Conservation (phyloP, 352 stramenopile species). For the Phytophthora melonis region DNA sequence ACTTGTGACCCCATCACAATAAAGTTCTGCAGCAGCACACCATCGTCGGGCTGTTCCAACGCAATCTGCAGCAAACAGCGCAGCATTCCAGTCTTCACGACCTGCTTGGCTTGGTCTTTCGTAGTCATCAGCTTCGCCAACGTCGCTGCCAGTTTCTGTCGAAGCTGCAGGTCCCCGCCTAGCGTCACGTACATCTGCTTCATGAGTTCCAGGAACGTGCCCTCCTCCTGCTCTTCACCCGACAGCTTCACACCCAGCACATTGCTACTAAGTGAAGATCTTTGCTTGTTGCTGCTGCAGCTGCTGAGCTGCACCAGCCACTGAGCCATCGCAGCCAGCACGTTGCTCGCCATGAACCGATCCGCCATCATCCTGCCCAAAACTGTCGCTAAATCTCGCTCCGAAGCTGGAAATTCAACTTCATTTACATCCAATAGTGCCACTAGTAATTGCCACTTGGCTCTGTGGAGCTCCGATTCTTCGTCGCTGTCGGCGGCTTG, state of each 20-base stretch:
- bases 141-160: constrained; percentile 42
- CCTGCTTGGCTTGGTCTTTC: constrained; percentile 63
- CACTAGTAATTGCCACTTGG: constrained; percentile 41
- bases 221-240: constrained; percentile 18
- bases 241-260: constrained; percentile 29
- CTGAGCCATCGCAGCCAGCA: constrained; percentile 51
- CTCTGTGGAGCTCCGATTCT: constrained; percentile 32
- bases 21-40: constrained; percentile 29
- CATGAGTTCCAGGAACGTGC: constrained; percentile 51
- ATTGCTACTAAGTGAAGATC: not conserved
- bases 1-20: constrained; percentile 30
- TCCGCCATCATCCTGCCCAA: constrained; percentile 41
- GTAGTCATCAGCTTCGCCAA: constrained; percentile 40
- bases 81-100: constrained; percentile 49
- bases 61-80: constrained; percentile 59
- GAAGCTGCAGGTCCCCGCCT: constrained; percentile 19
- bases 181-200: constrained; percentile 86
- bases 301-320: constrained; percentile 37
- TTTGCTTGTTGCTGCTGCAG: not conserved
- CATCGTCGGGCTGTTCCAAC: constrained; percentile 35
- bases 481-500: constrained; percentile 31
- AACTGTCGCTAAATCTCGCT: constrained; percentile 27
- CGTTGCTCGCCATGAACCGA: constrained; percentile 44
- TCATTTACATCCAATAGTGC: constrained; percentile 5
- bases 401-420: constrained; percentile 6